Evolutionary conservation across 2,329 filamentous ascomycete species (phyloP).

Genomic region (Cercospora sojina): DNA sequence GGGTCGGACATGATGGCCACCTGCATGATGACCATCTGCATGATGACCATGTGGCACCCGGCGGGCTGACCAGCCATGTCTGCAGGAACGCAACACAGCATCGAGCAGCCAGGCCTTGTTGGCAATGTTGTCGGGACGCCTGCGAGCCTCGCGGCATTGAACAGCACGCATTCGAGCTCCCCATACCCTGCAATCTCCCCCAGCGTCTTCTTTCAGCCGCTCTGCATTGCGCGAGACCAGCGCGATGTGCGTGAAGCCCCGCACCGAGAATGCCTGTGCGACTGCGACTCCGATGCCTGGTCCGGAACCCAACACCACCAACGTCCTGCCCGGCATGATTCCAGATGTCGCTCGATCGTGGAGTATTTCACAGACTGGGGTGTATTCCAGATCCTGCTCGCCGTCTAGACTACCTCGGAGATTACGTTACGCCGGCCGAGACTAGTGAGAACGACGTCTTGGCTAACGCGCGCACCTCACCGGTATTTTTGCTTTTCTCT

Average conservation of each 20-base stretch:
- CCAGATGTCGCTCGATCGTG: not conserved
- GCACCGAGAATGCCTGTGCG: slow-evolving; percentile 45
- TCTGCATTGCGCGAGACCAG: slow-evolving; percentile 48
- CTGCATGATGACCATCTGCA: slow-evolving; percentile 5
- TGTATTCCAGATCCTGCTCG: not conserved
- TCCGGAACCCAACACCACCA: slow-evolving; percentile 48
- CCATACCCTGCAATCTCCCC: slow-evolving; percentile 46
- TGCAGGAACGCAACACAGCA: not conserved
- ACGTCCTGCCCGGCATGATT: slow-evolving; percentile 34
- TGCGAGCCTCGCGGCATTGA: slow-evolving; percentile 54
- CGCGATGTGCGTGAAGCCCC: slow-evolving; percentile 50
- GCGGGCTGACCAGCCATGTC: not conserved
- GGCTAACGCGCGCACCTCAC: not conserved
- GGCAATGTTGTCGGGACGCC: slow-evolving; percentile 49
- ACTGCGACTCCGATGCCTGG: slow-evolving; percentile 51
- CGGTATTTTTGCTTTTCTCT: not conserved
- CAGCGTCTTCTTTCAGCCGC: slow-evolving; percentile 44
- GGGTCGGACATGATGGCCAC: not conserved
- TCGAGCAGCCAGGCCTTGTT: slow-evolving; percentile 47
- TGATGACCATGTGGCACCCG: slow-evolving; percentile 1
- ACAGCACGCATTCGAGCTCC: slow-evolving; percentile 50
- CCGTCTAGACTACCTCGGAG: not conserved
- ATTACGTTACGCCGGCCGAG: not conserved
- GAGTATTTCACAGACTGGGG: slow-evolving; percentile 5
- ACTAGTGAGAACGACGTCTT: too few relatives aligned